phyloP scores from a whole-genome alignment of 2,329 filamentous ascomycete species.

The Arthrobotrys pseudoclavata region DNA sequence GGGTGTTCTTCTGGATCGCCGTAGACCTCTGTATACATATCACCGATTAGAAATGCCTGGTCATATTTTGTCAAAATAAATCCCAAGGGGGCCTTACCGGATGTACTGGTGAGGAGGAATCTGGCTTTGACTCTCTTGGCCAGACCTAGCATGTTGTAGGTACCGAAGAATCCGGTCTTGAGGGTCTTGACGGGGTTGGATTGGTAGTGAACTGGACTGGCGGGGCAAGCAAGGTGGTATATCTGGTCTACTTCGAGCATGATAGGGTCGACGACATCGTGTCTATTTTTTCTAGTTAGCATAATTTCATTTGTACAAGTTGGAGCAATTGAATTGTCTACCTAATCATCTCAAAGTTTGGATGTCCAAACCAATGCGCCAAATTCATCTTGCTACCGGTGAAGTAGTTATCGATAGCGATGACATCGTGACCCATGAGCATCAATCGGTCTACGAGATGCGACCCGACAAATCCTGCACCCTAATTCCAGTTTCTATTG shows the following conservation, averaged over 20 bases:
- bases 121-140: slow-evolving; percentile 64
- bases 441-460: slow-evolving; percentile 64
- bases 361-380: slow-evolving; percentile 63
- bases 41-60: background rate
- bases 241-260: slow-evolving; percentile 64
- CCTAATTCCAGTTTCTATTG: slow-evolving; percentile 53
- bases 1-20: slow-evolving; percentile 65
- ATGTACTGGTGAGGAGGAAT: slow-evolving; percentile 65
- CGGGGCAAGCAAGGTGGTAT: slow-evolving; percentile 65
- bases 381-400: slow-evolving; percentile 63
- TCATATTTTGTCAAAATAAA: background rate
- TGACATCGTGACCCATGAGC: slow-evolving; percentile 64
- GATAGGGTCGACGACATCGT: slow-evolving; percentile 64
- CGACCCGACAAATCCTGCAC: slow-evolving; percentile 64
- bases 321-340: slow-evolving; percentile 32
- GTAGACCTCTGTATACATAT: slow-evolving; percentile 63
- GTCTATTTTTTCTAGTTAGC: slow-evolving; percentile 48
- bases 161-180: slow-evolving; percentile 64
- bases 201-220: slow-evolving; percentile 65
- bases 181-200: slow-evolving; percentile 64
- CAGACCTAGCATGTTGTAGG: slow-evolving; percentile 64
- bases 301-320: background rate
- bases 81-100: slow-evolving; percentile 57
- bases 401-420: slow-evolving; percentile 64
- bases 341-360: slow-evolving; percentile 63